Base-by-base conservation (phyloP, 129 eudicot genomes). In the Mikania micrantha region DNA sequence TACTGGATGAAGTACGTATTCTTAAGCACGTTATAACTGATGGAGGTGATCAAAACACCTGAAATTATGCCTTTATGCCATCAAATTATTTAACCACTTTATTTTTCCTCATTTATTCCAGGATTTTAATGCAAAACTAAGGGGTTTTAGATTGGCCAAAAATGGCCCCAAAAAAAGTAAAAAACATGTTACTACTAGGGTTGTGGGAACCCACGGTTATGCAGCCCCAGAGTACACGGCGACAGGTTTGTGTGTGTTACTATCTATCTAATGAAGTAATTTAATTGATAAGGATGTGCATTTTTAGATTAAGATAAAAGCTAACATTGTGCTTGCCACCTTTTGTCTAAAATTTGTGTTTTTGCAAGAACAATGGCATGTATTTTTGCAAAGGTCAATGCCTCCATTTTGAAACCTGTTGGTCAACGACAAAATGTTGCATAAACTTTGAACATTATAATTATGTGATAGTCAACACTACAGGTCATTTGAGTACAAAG, bases 121-220 rank as follows among this genome's bases (percentile, higher is more conserved):
- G 81, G 44, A 66, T 20, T 80, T 60, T 24, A 71, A 65, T 70
- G 81, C 77, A 60, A 80, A 80, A 67, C 56, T 80, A 1, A 50
- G 71, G 32, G 72, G 45, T 44, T 79, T 74, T 68, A 57, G 79
- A 7, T 42, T 74, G 25, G 52, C 61, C n/a, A 60, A 42, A 24
- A 2, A 8, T 60, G 69, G 63, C 38, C 64, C 63, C 11, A 9
- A 2, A 60, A 19, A 3, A 4, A 68, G 45, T 13, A 34, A 25
- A 4, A 7, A 74, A 20, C 84, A 63, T 52, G 79, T 63, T 71
- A 19, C 31, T 38, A 75, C 70, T 41, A 13, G 44, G 11, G 49
- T 34, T 38, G 7, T 62, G 35, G 83, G 75, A 9, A 69, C 56
- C 29, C 9, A 7, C 1, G 70, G 36, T 45, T 20, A 60, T 60